Conservation (phyloP, 2,329 filamentous ascomycete genomes). For the Exophiala dermatitidis region DNA sequence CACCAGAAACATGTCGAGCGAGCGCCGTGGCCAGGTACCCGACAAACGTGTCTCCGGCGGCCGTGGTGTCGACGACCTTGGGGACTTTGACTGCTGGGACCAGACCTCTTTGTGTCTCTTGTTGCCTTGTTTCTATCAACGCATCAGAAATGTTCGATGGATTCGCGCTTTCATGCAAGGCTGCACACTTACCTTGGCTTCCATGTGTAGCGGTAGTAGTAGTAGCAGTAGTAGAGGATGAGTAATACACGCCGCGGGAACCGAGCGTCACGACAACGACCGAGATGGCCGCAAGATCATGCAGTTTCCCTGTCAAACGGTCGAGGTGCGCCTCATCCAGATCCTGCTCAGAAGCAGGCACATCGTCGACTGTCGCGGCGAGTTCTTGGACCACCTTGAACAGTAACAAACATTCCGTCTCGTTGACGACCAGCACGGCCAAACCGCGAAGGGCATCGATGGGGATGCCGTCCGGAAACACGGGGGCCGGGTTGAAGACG, state of each 20-base stretch:
- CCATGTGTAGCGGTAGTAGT: too few relatives aligned
- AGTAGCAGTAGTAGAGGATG: conserved; percentile 37
- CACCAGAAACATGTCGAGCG: conserved; percentile 42
- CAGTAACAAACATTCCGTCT: conserved; percentile 76
- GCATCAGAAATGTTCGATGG: too few relatives aligned
- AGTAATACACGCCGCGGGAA: conserved; percentile 65
- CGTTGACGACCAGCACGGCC: conserved; percentile 78
- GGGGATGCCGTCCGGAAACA: conserved; percentile 65
- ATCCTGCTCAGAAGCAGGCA: not conserved
- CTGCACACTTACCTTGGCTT: too few relatives aligned
- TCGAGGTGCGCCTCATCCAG: conserved; percentile 29
- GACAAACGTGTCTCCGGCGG: conserved; percentile 89
- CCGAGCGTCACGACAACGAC: conserved; percentile 83
- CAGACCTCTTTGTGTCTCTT: conserved; percentile 31
- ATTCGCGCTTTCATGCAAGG: too few relatives aligned
- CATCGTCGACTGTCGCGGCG: conserved; percentile 14
- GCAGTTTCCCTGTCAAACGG: conserved; percentile 53
- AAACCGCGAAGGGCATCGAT: conserved; percentile 59
- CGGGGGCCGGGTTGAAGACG: conserved; percentile 82
- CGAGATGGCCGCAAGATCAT: conserved; percentile 56
- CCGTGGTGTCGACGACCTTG: conserved; percentile 83
- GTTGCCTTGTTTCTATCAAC: conserved; percentile 2
- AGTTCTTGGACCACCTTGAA: conserved; percentile 39
- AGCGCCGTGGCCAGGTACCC: conserved; percentile 74
- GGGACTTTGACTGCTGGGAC: conserved; percentile 60